Percentiles rank a stretch among this genome's conserved stretches.
Conservation (phyloP, 2,329 filamentous ascomycete species). For the Xylariomycetidae sp. region DNA sequence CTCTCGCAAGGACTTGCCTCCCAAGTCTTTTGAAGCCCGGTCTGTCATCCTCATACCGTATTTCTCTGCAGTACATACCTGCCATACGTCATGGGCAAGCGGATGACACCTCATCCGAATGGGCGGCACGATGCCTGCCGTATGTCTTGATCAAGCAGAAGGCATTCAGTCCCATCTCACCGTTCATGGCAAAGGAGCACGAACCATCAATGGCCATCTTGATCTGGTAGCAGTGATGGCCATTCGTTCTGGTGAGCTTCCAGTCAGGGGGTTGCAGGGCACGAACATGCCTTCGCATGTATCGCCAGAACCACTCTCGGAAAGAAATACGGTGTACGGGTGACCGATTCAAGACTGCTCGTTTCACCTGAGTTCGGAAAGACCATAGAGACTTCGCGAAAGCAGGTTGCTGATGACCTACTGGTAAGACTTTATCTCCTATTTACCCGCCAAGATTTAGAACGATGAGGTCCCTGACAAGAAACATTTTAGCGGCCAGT, state of each 20-base stretch:
- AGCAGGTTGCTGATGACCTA: conserved; percentile 25
- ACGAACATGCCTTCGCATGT: conserved; percentile 36
- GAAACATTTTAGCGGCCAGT: conserved; percentile 35
- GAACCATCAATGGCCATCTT: too few relatives aligned
- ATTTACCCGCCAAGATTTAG: too few relatives aligned
- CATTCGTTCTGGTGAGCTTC: conserved; percentile 39
- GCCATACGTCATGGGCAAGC: too few relatives aligned
- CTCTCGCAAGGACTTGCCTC: too few relatives aligned
- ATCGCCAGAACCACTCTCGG: conserved; percentile 31
- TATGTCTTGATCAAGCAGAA: too few relatives aligned
- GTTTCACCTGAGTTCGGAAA: conserved; percentile 43
- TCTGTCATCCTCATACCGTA: too few relatives aligned
- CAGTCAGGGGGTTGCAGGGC: conserved; percentile 24
- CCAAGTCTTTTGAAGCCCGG: too few relatives aligned
- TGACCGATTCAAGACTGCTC: conserved; percentile 24
- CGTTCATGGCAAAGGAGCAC: too few relatives aligned
- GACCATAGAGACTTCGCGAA: conserved; percentile 29
- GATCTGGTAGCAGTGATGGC: too few relatives aligned
- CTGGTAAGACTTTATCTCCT: conserved; percentile 14
- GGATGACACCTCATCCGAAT: conserved; percentile 54
- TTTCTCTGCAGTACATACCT: too few relatives aligned
- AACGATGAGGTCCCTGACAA: conserved; percentile 1
- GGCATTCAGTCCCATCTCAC: too few relatives aligned
- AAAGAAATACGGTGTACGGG: conserved; percentile 23
- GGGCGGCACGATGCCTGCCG: conserved; percentile 38